A percentile compares a stretch with the other conserved stretches of the same genome.
These are phyloP conservation scores for Dunaliella salina DNA, from an alignment of 163 green algal genomes.

Conservation along the genomic window DNA sequence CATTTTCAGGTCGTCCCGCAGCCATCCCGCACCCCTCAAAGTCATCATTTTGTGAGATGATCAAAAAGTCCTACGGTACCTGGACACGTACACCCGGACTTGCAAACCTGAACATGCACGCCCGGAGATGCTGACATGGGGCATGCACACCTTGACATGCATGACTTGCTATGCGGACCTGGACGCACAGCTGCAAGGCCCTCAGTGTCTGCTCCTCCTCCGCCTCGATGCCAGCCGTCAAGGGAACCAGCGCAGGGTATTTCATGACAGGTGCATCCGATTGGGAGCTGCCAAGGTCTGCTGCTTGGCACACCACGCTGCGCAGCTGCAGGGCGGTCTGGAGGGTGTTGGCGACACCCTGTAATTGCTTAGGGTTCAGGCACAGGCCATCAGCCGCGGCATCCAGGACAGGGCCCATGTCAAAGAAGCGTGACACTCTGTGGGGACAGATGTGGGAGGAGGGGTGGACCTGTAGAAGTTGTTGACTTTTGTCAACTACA, in stretches of 20 bases:
- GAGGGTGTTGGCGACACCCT: slow-evolving; percentile 55
- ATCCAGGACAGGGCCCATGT: slow-evolving; percentile 54
- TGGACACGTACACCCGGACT: no score
- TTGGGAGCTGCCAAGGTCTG: background rate
- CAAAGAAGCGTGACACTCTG: slow-evolving; percentile 51
- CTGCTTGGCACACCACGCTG: background rate
- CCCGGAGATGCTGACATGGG: no score
- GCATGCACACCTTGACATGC: background rate
- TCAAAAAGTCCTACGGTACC: no score
- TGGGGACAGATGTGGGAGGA: background rate
- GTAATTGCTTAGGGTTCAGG: slow-evolving; percentile 56
- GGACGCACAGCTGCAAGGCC: slow-evolving; percentile 25
- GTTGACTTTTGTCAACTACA: no score
- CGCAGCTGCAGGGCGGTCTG: slow-evolving; percentile 35
- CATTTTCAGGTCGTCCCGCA: no score
- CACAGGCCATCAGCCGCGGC: slow-evolving; percentile 30
- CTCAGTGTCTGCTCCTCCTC: slow-evolving; percentile 16
- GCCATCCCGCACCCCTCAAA: no score
- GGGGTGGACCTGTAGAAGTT: no score
- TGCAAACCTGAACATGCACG: no score
- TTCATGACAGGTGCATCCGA: background rate
- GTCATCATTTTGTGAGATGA: no score
- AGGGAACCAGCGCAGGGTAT: background rate
- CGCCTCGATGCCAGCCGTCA: background rate
- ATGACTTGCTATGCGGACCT: background rate